phyloP scores from a whole-genome alignment of 208 protist species.

The Crithidia bombi region DNA sequence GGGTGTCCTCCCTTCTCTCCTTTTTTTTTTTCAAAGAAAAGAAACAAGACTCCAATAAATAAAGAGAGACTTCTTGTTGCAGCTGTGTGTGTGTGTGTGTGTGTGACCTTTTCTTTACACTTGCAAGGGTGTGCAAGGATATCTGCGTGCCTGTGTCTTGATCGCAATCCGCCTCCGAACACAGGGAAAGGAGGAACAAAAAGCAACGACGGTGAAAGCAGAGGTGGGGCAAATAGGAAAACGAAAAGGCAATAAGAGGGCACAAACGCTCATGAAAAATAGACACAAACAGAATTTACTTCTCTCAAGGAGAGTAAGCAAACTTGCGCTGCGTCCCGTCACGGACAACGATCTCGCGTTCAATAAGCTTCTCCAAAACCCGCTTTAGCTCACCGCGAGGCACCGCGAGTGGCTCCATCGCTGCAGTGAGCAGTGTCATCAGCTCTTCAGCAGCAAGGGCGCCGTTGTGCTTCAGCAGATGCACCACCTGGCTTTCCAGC shows the following conservation, averaged over 20 bases:
- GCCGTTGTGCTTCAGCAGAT: slow-evolving; percentile 44
- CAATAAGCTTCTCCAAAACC: slow-evolving; percentile 64
- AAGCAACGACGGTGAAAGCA: neutral
- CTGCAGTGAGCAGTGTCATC: slow-evolving; percentile 14
- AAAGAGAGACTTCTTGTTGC: too few relatives aligned
- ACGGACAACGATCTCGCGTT: slow-evolving; percentile 53
- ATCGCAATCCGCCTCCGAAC: too few relatives aligned
- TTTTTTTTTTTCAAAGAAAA: too few relatives aligned
- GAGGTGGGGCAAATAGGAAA: too few relatives aligned
- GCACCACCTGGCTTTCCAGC: slow-evolving; percentile 30
- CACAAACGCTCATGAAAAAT: neutral
- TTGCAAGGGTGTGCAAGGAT: too few relatives aligned
- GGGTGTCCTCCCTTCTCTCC: too few relatives aligned
- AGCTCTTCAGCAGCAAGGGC: slow-evolving; percentile 28
- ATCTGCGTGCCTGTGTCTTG: too few relatives aligned
- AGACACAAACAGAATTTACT: neutral
- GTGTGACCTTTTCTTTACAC: too few relatives aligned
- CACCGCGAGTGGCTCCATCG: slow-evolving; percentile 19
- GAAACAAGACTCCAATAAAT: too few relatives aligned
- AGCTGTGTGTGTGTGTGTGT: too few relatives aligned
- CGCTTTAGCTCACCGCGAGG: slow-evolving; percentile 51
- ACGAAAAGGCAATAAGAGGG: slow-evolving; percentile 2
- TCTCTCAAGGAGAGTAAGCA: slow-evolving; percentile 38
- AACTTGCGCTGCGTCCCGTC: slow-evolving; percentile 28
- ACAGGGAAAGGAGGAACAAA: too few relatives aligned